Evolutionary conservation across 176 grass and related monocot species (phyloP), one percentile per base, ranked within the genome.

Genomic region (Otatea glauca): DNA sequence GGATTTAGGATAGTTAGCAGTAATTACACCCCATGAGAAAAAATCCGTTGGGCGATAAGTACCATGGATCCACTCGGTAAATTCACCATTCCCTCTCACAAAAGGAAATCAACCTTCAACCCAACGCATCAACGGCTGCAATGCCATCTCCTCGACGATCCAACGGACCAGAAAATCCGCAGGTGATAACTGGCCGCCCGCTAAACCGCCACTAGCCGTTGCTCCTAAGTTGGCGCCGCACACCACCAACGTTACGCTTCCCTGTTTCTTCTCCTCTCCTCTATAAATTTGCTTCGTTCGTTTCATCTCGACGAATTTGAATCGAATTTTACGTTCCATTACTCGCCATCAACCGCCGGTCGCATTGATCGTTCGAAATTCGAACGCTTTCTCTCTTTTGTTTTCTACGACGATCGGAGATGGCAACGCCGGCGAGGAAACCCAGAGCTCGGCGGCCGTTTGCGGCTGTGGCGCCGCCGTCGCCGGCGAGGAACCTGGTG

Each of bases 201-300:
- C 25, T 0, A 53, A 83, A 61, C 63, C 54, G 63, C 83, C 53
- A 75, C 83, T 90, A 89, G 88, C 83, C 88, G 88, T 89, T 90
- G 88, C 82, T 56, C 32, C 59, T 4, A 65, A 14, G 81, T 80
- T 65, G 63, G 38, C 81, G 74, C 73, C 56, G 47, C 58, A 9
- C 77, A 16, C 50, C 54, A 24, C 64, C 50, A 69, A 62, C 82
- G 88, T 71, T 23, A 34, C 53, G 7, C 75, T 2, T 18, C 27
- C 5, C 39, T 32, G 12, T 13, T 56, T 1, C 13, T 7, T 16
- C 41, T 47, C 42, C 75, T 35, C 16, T 21, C 64, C 13, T 21
- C 77, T 77, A 89, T 82, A 90, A 90, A 86, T 90, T 73, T 21
- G 74, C 18, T 54, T 13, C 76, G 70, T 54, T 13, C 76, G 70